Conservation (phyloP, 2,329 filamentous ascomycete genomes). For the Ploettnerulaceae sp. region DNA sequence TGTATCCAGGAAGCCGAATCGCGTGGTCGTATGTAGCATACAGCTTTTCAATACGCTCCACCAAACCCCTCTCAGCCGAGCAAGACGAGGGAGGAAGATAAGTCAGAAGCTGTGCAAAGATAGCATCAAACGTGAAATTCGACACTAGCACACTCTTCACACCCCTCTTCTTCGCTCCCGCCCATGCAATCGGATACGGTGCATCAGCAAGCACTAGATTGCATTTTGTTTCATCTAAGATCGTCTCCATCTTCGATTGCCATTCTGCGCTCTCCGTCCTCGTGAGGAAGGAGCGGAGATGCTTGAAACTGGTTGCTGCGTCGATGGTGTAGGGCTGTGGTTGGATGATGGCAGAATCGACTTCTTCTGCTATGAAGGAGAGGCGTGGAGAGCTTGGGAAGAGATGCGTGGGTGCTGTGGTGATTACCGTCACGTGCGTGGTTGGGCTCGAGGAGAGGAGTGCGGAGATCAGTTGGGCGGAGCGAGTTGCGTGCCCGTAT, state of each 20-base stretch:
- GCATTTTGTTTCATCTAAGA: not conserved
- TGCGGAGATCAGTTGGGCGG: conserved; percentile 1
- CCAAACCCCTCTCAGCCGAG: not conserved
- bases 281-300: not conserved
- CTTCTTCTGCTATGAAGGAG: not conserved
- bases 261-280: not conserved
- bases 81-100: not conserved
- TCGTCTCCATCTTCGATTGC: not conserved
- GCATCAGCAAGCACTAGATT: conserved; percentile 3
- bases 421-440: conserved; percentile 6
- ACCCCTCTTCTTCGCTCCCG: not conserved
- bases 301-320: not conserved
- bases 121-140: conserved; percentile 8
- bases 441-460: not conserved
- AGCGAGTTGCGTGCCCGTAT: conserved; percentile 6
- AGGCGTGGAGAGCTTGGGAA: conserved; percentile 1
- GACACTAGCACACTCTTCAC: not conserved
- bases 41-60: not conserved
- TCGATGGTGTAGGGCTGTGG: conserved; percentile 7
- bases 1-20: conserved; percentile 1
- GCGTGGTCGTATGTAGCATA: conserved; percentile 4
- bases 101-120: not conserved
- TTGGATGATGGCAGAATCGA: conserved; percentile 5
- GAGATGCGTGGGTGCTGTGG: conserved; percentile 1
- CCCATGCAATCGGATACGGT: conserved; percentile 1